A percentile compares a stretch with the other conserved stretches of the same genome.
phyloP scores from a whole-genome alignment of 805 yeast species.

The Jamesozyma piceae region DNA sequence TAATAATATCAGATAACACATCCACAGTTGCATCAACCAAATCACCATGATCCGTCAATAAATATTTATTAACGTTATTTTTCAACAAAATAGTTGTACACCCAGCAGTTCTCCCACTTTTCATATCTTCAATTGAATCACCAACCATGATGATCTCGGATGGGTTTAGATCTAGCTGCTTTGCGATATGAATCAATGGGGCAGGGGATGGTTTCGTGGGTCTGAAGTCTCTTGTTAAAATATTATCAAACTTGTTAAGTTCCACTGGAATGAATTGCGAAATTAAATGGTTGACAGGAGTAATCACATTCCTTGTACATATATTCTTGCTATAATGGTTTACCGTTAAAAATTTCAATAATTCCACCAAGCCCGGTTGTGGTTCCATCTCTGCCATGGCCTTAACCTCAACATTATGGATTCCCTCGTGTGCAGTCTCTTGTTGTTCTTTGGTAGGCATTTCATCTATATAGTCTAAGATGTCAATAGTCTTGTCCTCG shows the following conservation, averaged over 20 bases:
- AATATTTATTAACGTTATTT: constrained; percentile 41
- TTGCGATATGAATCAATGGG: constrained; percentile 49
- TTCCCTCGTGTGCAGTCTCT: constrained; percentile 36
- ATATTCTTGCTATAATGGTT: constrained; percentile 41
- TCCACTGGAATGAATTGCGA: constrained; percentile 35
- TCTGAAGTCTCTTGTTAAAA: constrained; percentile 51
- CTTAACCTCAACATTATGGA: constrained; percentile 45
- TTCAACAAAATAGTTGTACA: constrained; percentile 45
- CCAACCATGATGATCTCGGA: constrained; percentile 57
- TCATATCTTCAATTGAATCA: constrained; percentile 63
- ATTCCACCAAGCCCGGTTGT: constrained; percentile 37
- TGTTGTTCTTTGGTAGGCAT: constrained; percentile 33
- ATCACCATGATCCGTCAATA: constrained; percentile 31
- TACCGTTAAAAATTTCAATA: constrained; percentile 30
- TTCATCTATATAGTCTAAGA: constrained; percentile 41
- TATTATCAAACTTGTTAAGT: constrained; percentile 37
- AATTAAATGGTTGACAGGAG: constrained; percentile 47
- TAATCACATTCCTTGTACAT: constrained; percentile 49
- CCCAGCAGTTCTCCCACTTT: constrained; percentile 56
- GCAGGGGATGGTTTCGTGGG: constrained; percentile 65
- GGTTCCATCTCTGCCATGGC: constrained; percentile 55
- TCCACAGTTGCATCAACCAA: constrained; percentile 16
- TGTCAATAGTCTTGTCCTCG: constrained; percentile 37
- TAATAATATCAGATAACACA: constrained; percentile 16
- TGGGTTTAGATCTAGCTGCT: constrained; percentile 39